Conservation (phyloP, 2,329 filamentous ascomycete species). For the Ophiosphaerella herpotricha region DNA sequence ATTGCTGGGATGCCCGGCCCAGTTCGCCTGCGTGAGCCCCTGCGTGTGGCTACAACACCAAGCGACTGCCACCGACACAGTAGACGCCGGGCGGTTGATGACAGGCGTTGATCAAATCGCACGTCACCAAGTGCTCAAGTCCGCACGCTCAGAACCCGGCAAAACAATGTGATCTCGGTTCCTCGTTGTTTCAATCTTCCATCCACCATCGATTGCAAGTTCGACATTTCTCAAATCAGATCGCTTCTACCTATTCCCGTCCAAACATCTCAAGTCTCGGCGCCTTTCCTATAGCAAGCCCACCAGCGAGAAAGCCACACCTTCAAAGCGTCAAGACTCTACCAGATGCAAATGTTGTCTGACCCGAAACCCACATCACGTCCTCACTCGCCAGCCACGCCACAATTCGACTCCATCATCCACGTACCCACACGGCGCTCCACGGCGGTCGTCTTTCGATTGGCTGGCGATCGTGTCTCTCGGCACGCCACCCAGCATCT, state of each 20-base stretch:
- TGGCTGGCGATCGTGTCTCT: constrained; percentile 55
- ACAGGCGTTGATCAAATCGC: too few species aligned
- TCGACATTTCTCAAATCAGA: not conserved
- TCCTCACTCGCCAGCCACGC: constrained; percentile 59
- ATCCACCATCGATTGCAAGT: not conserved
- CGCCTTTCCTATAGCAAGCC: constrained; percentile 16
- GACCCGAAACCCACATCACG: constrained; percentile 52
- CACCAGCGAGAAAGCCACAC: constrained; percentile 11
- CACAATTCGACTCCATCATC: constrained; percentile 62
- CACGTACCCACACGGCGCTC: constrained; percentile 56
- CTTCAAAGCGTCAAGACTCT: constrained; percentile 44
- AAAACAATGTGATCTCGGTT: too few species aligned
- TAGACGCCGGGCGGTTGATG: too few species aligned
- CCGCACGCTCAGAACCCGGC: too few species aligned
- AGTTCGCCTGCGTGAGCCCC: too few species aligned
- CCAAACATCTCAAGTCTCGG: constrained; percentile 39
- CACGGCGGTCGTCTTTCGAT: constrained; percentile 55
- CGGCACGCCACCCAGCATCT: constrained; percentile 61
- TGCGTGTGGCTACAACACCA: too few species aligned
- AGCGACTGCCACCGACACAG: too few species aligned
- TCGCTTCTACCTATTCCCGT: constrained; percentile 13
- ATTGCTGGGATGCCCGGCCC: too few species aligned
- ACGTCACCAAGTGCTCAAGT: too few species aligned
- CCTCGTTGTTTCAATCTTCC: too few species aligned
- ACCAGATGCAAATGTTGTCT: constrained; percentile 61